Base-by-base conservation (phyloP, 139 green algal species). In the Chlamydomonas eustigma region DNA sequence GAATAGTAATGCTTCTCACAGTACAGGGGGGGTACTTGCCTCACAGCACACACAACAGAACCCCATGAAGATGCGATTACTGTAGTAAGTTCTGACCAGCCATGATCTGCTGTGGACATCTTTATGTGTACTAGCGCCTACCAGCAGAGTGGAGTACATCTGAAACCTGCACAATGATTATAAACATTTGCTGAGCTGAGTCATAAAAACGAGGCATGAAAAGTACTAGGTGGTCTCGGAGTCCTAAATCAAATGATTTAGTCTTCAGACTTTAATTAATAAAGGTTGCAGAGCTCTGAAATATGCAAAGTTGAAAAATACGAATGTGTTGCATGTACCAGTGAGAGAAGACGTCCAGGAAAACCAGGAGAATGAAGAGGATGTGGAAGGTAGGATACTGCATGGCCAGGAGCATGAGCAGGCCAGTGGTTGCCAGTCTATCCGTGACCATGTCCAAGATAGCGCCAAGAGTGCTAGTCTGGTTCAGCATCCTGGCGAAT, bases 361-460 rank as follows among this genome's bases (percentile, higher is more conserved):
- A 88, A 24, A 98, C 74, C 2, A 98, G 85, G 18, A 36, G 18
- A 30, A 97, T 74, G 73, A 89, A 92, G 1, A 80, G 0, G 1
- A 91, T 37, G 38, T 89, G 84, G 6, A 66, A 58, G 3, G 70
- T 5, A 0, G 88, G 88, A 77, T 93, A 92, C 33, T 89, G 39
- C 32, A 88, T 76, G 34, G 84, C 83, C 63, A 98, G 80, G 2
- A 96, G 39, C 12, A 89, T 80, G 33, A 98, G 87, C 77, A 98
- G 86, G 5, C 90, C 90, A 1, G 93, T 86, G 0, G 94, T 98
- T 34, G 91, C 88, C 58, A 98, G 75, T 37, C 93, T 92, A 86
- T 98, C 94, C 1, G 94, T 98, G 1, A 98, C 95, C 95, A 99
- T 99, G 78, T 99, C 95, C 1, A 99, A 81, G 25, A 99, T 92